These are phyloP conservation scores for Trametes sanguinea DNA, from an alignment of 768 basidiomycete genomes.

Conservation along the genomic window DNA sequence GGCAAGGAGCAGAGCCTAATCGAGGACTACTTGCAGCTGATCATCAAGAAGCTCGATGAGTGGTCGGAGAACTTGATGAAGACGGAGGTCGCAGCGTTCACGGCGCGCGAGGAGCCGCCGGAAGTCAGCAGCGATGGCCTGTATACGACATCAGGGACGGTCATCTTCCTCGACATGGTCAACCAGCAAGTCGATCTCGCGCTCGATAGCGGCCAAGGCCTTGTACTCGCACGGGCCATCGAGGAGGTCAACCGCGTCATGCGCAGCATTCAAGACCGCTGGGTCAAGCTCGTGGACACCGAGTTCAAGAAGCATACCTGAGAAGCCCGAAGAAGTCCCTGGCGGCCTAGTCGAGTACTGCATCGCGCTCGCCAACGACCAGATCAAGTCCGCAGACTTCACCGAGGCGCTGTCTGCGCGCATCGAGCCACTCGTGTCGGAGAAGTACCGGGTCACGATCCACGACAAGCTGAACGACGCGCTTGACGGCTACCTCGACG, in stretches of 20 bases:
- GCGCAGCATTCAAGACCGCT: slow-evolving; percentile 84
- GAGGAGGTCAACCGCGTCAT: slow-evolving; percentile 88
- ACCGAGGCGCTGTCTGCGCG: slow-evolving; percentile 84
- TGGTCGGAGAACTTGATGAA: slow-evolving; percentile 95
- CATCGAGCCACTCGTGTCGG: slow-evolving; percentile 88
- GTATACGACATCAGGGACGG: slow-evolving; percentile 86
- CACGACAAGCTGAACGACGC: slow-evolving; percentile 90
- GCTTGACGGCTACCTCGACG: slow-evolving; percentile 97
- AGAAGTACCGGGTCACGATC: slow-evolving; percentile 85
- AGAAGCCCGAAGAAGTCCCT: slow-evolving; percentile 85
- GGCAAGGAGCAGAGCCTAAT: slow-evolving; percentile 93
- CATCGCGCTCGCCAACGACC: slow-evolving; percentile 96
- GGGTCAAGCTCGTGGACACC: slow-evolving; percentile 78
- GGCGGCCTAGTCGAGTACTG: slow-evolving; percentile 94
- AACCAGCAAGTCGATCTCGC: slow-evolving; percentile 96
- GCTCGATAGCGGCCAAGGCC: slow-evolving; percentile 93
- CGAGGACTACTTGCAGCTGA: slow-evolving; percentile 92
- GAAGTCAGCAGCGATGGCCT: slow-evolving; percentile 87
- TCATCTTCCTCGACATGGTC: slow-evolving; percentile 97
- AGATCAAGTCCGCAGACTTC: slow-evolving; percentile 94
- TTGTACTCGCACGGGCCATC: slow-evolving; percentile 88
- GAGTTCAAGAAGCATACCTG: slow-evolving; percentile 87
- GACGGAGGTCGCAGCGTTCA: slow-evolving; percentile 85
- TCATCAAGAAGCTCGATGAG: slow-evolving; percentile 94
- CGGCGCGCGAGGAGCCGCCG: slow-evolving; percentile 78